Evolutionary conservation across 108 stramenopile genomes (phyloP), one percentile per base, ranked within the genome.

Genomic region (Parmales sp.): DNA sequence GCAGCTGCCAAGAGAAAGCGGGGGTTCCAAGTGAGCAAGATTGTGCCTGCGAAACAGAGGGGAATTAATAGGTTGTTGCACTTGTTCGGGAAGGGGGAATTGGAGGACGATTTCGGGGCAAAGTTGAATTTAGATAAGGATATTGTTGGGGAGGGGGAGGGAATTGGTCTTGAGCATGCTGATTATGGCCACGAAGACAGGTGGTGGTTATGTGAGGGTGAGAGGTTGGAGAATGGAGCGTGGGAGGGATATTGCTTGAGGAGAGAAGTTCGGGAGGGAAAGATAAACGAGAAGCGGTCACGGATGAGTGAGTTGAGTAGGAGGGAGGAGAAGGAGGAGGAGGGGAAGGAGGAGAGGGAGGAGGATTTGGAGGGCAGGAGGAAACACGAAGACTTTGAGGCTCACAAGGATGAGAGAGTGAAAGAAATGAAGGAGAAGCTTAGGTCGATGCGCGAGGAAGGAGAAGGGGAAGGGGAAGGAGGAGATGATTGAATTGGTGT

Each of bases 51-150:
- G 31, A 60, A 60, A 34, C 54, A 60, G 28, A 60, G 54, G 54
- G 54, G 31, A 34, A 28, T 20, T 11, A 60, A 34, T 5, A 3
- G 13, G 54, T 34, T 60, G 5, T 20, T 60, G 8, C 26, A 28
- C 31, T 34, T 34, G 16, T 60, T 60, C 28, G 54, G 29, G 29
- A 34, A 60, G 29, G 54, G 54, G 8, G 54, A 60, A 20, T 13
- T 60, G 54, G 29, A 34, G 26, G 54, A 60, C 54, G 54, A 60
- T 31, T 60, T 60, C 31, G 54, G 54, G 54, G 20, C 26, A 11
- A 60, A 60, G 31, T 28, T 60, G 16, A 5, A 28, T 29, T 28
- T 34, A 5, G 31, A 28, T 20, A 34, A 34, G 2, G n/a, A 34
- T 11, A 20, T 11, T 13, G 54, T 60, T 31, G 16, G 13, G 2